Evolutionary conservation across 306 rosid genomes (phyloP), one percentile per base, ranked within the genome.

Genomic region (Oemleria cerasiformis): DNA sequence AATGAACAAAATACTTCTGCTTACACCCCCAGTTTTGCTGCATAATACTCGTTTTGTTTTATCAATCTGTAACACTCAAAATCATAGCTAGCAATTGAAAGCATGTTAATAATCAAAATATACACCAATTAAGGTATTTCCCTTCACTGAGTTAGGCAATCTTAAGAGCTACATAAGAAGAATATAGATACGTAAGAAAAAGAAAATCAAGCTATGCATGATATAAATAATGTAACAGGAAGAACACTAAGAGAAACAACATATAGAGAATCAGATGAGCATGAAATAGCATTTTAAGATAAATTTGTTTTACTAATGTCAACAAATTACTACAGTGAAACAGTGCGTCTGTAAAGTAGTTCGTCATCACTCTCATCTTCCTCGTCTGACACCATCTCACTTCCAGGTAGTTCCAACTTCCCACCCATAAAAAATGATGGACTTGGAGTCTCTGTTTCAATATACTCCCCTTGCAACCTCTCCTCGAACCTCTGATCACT

Each of bases 401-500:
- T 83, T 43, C 94, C 85, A 0, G 94, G 96, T 47, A 94, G 76
- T 82, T 87, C 90, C 62, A 94, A 85, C 78, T 82, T 91, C 79
- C 99, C 95, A 60, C 99, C 99, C 94, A 89, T 76, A 75, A 21
- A 79, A 73, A 94, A 94, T 4, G 79, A 72, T 12, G 97, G 99
- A 65, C 99, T 95, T 40, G 67, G 6, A 77, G 76, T 86, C 73
- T 91, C 97, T 60, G 91, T 78, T 73, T 91, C 99, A 68, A 94
- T 86, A 75, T 86, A 91, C 65, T 84, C 75, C 62, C 96, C 95
- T 81, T 82, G 89, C 87, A 91, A 82, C 75, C 99, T 89, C 79
- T 94, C 99, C 70, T 94, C 97, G 75, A 94, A 91, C 81, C 97
- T 91, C 79, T 76, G 92, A 72, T 94, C 97, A 79, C 99, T 91